Percentiles rank a stretch among this genome's conserved stretches.
These are phyloP conservation scores for Venustampulla echinocandica DNA, from an alignment of 495 filamentous ascomycete genomes.

Conservation along the genomic window DNA sequence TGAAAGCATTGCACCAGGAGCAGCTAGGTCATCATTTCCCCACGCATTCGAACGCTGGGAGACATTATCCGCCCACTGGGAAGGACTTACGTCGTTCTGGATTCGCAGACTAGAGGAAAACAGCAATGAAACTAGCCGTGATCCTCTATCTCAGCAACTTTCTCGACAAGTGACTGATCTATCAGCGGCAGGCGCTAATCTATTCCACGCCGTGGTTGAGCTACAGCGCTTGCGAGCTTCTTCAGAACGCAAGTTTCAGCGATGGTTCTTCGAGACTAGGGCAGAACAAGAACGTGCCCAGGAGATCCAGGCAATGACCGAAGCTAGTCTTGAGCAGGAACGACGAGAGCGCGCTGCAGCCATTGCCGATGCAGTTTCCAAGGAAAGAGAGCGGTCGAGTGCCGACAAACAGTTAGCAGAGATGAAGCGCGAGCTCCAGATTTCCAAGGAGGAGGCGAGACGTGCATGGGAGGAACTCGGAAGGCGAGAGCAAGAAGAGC, in stretches of 20 bases:
- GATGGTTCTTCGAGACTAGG: conserved; percentile 96
- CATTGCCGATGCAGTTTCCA: conserved; percentile 49
- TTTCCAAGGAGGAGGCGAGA: conserved; percentile 92
- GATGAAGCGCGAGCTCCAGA: conserved; percentile 82
- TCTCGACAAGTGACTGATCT: conserved; percentile 91
- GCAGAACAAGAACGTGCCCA: conserved; percentile 76
- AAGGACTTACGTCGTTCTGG: conserved; percentile 95
- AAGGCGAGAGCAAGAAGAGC: conserved; percentile 85
- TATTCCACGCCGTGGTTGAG: conserved; percentile 97
- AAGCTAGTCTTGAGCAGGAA: conserved; percentile 64
- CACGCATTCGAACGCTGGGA: conserved; percentile 99
- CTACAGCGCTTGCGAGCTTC: conserved; percentile 91
- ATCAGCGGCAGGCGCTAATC: conserved; percentile 89
- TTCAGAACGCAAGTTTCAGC: conserved; percentile 94
- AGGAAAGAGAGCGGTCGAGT: conserved; percentile 50
- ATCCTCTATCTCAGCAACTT: conserved; percentile 79
- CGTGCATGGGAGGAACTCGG: conserved; percentile 97
- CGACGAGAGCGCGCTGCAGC: conserved; percentile 58
- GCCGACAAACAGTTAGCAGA: conserved; percentile 70
- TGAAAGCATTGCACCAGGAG: not conserved
- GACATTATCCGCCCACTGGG: conserved; percentile 92
- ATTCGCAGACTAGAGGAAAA: conserved; percentile 86
- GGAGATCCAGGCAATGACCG: conserved; percentile 75
- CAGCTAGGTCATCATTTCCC: conserved; percentile 56
- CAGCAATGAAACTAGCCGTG: conserved; percentile 68